A percentile compares a stretch with the other conserved stretches of the same genome.
Evolutionary conservation across 805 yeast genomes (phyloP).

Genomic region (Candida sithepensis): DNA sequence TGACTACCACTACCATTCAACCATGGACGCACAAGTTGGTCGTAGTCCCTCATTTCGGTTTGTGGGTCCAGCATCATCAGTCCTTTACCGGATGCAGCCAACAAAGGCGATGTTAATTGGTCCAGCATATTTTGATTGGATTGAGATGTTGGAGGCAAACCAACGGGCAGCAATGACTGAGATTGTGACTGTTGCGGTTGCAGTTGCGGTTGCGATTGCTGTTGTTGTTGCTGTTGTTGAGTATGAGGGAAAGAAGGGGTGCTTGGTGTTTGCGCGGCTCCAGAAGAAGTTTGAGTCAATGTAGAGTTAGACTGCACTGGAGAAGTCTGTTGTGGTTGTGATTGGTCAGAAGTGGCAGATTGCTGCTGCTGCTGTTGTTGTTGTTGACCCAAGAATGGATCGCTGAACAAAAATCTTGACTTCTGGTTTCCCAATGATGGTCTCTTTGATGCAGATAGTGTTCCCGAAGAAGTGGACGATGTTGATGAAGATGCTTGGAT

Average conservation of each 20-base stretch:
- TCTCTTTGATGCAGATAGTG: constrained; percentile 35
- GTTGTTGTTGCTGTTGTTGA: constrained; percentile 2
- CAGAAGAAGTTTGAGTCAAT: constrained; percentile 2
- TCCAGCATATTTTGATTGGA: constrained; percentile 17
- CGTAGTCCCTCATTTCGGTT: constrained; percentile 35
- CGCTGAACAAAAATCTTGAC: constrained; percentile 68
- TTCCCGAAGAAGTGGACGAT: constrained; percentile 1
- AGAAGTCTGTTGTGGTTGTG: constrained; percentile 5
- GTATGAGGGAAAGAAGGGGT: constrained; percentile 5
- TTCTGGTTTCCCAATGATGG: constrained; percentile 55
- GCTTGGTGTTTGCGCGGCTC: constrained; percentile 3
- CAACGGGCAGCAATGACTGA: constrained; percentile 14
- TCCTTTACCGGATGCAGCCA: constrained; percentile 36
- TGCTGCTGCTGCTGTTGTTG: constrained; percentile 5
- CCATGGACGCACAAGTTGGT: constrained; percentile 41
- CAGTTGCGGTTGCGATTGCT: constrained; percentile 6
- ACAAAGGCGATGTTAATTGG: constrained; percentile 21
- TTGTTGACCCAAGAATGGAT: constrained; percentile 41
- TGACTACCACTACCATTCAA: constrained; percentile 13
- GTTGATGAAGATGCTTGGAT: constrained; percentile 6
- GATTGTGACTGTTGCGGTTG: constrained; percentile 3
- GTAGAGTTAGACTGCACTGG: constrained; percentile 7
- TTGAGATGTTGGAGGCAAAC: constrained; percentile 34
- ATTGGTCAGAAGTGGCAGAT: constrained; percentile 5
- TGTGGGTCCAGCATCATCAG: constrained; percentile 41